Base-by-base conservation (phyloP, 2,329 filamentous ascomycete species). In the Chaetomium globosum region DNA sequence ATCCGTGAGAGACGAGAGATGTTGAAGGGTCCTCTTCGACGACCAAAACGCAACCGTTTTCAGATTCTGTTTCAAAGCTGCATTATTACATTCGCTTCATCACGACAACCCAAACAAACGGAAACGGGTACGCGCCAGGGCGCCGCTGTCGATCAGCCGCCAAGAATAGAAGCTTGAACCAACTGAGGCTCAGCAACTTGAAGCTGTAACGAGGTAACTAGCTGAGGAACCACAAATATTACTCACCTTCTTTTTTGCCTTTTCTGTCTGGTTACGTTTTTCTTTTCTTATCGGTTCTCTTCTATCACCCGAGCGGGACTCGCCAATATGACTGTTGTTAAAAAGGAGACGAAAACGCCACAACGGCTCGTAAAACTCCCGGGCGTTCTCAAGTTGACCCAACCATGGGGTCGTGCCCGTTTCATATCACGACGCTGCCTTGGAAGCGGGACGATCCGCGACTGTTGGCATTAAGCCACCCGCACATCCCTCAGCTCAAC, bases 391-490 rank as follows among this genome's bases (percentile, higher is more conserved):
- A 13, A 4, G 23, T 26, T 23, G 48, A 13, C 21, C 48, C 48
- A 28, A 13, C 48, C 21, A 28, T 13, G 4, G 6, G 8, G 21
- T 5, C 46, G 19, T 10, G 21, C 21, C 48, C 21, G 48, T 51
- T 51, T 51, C 48, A 51, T 51, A 28, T 26, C 48, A 26, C 23
- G 12, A 28, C 48, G 48, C 48, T 51, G 48, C 48, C 48, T 51
- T 51, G 48, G 48, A 51, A 51, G 21, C n/a, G 48, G 23, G 21
- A 51, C 23, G 12, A 51, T 28, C 21, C 28, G 28, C 8, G 23
- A 51, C 48, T 10, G 48, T 51, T 21, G 23, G 48, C n/a, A 12
- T 26, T 26, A 23, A 49, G 21, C 21, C 46, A 23, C 46, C 7
- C 46, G 23, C 7, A 9, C 39, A 43, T 5, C 39, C 39, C 16